A percentile compares a stretch with the other conserved stretches of the same genome.
These are phyloP conservation scores for Macrocybe gigantea DNA, from an alignment of 768 basidiomycete genomes.

Conservation along the genomic window DNA sequence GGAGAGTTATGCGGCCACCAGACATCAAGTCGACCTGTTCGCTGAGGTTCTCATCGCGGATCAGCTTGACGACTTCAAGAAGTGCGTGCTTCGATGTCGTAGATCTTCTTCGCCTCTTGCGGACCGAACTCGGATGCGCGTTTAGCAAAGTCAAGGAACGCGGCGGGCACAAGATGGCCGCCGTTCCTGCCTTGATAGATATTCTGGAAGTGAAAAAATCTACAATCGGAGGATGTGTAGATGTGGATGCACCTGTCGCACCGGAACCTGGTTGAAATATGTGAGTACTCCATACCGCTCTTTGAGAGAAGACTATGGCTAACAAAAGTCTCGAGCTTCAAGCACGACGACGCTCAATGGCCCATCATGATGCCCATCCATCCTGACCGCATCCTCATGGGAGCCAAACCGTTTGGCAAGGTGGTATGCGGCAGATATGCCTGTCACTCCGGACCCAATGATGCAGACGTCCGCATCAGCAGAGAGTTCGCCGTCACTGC, in stretches of 20 bases:
- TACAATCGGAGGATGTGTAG: background rate
- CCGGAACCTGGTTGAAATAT: conserved; percentile 47
- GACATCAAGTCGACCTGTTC: conserved; percentile 57
- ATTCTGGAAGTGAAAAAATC: background rate
- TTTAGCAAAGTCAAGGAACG: conserved; percentile 39
- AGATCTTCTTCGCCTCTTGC: conserved; percentile 49
- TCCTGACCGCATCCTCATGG: conserved; percentile 1
- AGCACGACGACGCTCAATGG: conserved; percentile 59
- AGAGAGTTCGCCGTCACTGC: conserved; percentile 57
- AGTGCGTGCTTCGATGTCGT: conserved; percentile 55
- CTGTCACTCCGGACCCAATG: conserved; percentile 78
- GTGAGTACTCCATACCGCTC: background rate
- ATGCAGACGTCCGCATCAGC: conserved; percentile 65
- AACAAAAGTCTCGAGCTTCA: conserved; percentile 72
- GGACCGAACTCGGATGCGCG: conserved; percentile 35
- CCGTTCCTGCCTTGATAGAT: conserved; percentile 61
- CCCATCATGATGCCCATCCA: background rate
- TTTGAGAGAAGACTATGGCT: background rate
- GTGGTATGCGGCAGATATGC: conserved; percentile 70
- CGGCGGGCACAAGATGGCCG: conserved; percentile 58
- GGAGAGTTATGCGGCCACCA: conserved; percentile 45
- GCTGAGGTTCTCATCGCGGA: conserved; percentile 36
- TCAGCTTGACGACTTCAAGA: conserved; percentile 39
- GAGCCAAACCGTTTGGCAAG: conserved; percentile 34
- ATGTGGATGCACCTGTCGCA: conserved; percentile 54